Evolutionary conservation across 1,139 yeast genomes (phyloP), one percentile per base, ranked within the genome.

Genomic region (Taphrina sp.): DNA sequence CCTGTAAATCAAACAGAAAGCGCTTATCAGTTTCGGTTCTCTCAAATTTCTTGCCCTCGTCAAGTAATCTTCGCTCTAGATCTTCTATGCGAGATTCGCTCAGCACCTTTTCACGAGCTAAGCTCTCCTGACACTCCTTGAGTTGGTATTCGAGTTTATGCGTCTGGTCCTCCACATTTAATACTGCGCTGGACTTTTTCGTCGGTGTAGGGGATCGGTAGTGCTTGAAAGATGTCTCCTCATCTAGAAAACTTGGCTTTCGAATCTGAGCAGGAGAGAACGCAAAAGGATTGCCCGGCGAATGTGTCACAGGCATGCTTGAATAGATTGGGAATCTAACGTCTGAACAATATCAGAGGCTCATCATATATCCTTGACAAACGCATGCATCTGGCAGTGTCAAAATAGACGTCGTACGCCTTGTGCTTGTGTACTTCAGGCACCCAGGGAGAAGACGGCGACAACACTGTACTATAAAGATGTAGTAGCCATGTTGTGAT

Each of bases 1-100:
- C 67, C 54, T 73, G 72, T 41, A 70, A 70, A n/a, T 74, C 73
- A 58, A 71, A 74, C 35, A 77, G 64, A 60, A 71, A 71, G 33
- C 69, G 64, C 56, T 74, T 74, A 53, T 75, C 77, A 1, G 72
- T 63, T 10, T 74, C 69, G 0, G 69, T 61, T 2, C 69, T 60
- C 35, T 69, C 69, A 14, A 38, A 28, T 29, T 51, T 54, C 39
- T 41, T 51, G 31, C 39, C 20, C 26, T 41, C 47, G n/a, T 20
- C 31, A 14, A 51, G 33, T 23, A 49, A 19, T 12, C 28, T 35
- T 23, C 37, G 54, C 46, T 49, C 54, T 19, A 49, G 20, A 16
- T 49, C 54, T 2, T 49, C 37, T 5, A 49, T 49, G 2, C 54
- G 45, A 20, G 54, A 45, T 39, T 31, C 39, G 22, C 34, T 49